phyloP scores from a whole-genome alignment of 1,284 basidiomycete genomes.

The Sporisorium reilianum region DNA sequence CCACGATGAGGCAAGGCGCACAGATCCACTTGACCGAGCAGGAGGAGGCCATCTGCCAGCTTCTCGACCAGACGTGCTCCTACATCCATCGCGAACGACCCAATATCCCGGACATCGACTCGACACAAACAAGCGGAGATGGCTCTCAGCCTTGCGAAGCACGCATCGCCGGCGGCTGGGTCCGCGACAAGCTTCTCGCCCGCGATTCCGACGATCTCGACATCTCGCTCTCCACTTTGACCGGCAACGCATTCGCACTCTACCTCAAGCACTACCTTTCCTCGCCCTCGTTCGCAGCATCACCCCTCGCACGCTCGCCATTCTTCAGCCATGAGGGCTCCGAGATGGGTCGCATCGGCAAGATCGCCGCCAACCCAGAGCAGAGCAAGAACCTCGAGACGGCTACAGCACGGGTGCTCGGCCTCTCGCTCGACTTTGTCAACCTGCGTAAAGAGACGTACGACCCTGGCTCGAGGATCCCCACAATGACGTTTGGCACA shows the following conservation, averaged over 20 bases:
- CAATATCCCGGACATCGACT: slow-evolving; percentile 38
- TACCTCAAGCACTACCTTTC: slow-evolving; percentile 79
- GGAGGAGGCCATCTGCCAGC: slow-evolving; percentile 55
- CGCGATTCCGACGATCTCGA: slow-evolving; percentile 91
- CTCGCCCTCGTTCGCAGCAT: slow-evolving; percentile 68
- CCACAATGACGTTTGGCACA: slow-evolving; percentile 87
- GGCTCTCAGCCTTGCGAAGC: slow-evolving; percentile 43
- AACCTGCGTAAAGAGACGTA: slow-evolving; percentile 93
- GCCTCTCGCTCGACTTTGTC: slow-evolving; percentile 90
- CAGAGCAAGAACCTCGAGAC: slow-evolving; percentile 99
- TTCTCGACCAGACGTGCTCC: slow-evolving; percentile 61
- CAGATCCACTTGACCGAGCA: slow-evolving; percentile 48
- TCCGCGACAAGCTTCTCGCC: slow-evolving; percentile 92
- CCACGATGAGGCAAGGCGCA: slow-evolving; percentile 29
- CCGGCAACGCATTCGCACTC: slow-evolving; percentile 89
- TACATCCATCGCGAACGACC: slow-evolving; percentile 56
- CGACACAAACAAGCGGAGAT: slow-evolving; percentile 36
- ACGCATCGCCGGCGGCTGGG: slow-evolving; percentile 87
- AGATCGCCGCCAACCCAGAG: slow-evolving; percentile 93
- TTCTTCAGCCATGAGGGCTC: slow-evolving; percentile 63
- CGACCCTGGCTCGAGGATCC: slow-evolving; percentile 86
- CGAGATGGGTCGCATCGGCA: slow-evolving; percentile 72
- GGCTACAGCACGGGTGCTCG: slow-evolving; percentile 86
- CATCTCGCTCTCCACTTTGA: slow-evolving; percentile 85
- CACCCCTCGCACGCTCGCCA: slow-evolving; percentile 70